Evolutionary conservation across 1,139 yeast genomes (phyloP).

Genomic region (Kurtzmaniella quercitrusa): DNA sequence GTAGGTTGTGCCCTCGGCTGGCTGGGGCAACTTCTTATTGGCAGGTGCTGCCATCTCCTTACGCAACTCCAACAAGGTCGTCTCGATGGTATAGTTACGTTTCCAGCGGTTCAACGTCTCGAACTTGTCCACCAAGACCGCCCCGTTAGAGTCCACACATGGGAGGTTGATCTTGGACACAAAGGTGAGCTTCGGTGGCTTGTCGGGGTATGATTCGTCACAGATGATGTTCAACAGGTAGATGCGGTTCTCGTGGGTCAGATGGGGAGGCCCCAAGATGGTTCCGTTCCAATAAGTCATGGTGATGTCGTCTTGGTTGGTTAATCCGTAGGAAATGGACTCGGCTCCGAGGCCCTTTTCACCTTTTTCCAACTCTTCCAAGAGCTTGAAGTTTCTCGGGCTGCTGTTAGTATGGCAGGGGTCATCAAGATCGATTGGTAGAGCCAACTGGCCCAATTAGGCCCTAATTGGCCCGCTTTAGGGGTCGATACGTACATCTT

Average conservation of each 20-base stretch:
- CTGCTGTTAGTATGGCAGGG: conserved; percentile 30
- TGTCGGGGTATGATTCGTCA: conserved; percentile 81
- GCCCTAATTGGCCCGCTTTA: not conserved
- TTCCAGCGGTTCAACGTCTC: conserved; percentile 82
- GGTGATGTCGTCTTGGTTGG: conserved; percentile 83
- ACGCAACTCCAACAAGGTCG: conserved; percentile 80
- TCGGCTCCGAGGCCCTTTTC: conserved; percentile 98
- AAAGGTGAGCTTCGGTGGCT: conserved; percentile 80
- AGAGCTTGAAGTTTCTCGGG: conserved; percentile 87
- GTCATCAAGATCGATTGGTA: not conserved
- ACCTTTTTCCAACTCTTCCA: conserved; percentile 96
- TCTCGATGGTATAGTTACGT: conserved; percentile 86
- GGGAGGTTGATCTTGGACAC: conserved; percentile 85
- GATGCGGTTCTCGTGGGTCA: conserved; percentile 89
- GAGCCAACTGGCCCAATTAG: not conserved
- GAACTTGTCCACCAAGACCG: conserved; percentile 57
- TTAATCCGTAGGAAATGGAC: conserved; percentile 88
- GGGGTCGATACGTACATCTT: conserved; percentile 41
- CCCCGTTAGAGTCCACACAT: conserved; percentile 74
- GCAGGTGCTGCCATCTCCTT: conserved; percentile 76
- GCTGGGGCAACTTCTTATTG: conserved; percentile 85
- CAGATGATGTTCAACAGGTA: conserved; percentile 80
- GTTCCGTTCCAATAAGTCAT: conserved; percentile 97
- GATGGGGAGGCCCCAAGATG: conserved; percentile 94
- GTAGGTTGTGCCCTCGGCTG: conserved; percentile 81